Percentiles rank a stretch among this genome's conserved stretches.
phyloP scores from a whole-genome alignment of 257 asterid species.

The Solanum acaule region DNA sequence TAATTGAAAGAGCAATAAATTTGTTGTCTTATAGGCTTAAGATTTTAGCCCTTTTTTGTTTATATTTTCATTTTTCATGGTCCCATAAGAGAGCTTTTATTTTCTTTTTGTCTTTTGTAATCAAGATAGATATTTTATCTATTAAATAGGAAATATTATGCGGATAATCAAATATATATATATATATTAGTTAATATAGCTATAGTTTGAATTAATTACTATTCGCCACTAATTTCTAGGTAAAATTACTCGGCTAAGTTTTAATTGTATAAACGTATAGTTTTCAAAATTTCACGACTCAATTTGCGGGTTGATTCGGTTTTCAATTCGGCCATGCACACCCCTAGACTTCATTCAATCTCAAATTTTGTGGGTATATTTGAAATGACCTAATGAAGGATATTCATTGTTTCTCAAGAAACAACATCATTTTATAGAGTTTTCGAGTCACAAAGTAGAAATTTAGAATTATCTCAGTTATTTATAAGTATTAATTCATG shows the following conservation, averaged over 20 bases:
- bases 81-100: not conserved
- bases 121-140: not conserved
- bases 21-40: not conserved
- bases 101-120: not conserved
- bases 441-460: too few species aligned
- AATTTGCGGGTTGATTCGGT: too few species aligned
- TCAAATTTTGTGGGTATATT: not conserved
- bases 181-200: too few species aligned
- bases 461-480: too few species aligned
- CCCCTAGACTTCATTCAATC: not conserved
- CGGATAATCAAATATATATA: too few species aligned
- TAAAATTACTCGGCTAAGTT: accelerated
- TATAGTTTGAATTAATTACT: too few species aligned
- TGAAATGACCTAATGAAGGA: not conserved
- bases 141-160: not conserved
- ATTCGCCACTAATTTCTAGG: not conserved
- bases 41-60: not conserved
- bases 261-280: too few species aligned
- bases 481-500: too few species aligned
- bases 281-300: too few species aligned
- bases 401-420: not conserved
- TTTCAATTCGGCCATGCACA: too few species aligned
- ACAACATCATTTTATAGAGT: not conserved
- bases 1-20: not conserved
- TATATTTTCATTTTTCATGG: not conserved